A percentile compares a stretch with the other conserved stretches of the same genome.
phyloP scores from a whole-genome alignment of 768 basidiomycete genomes.

The Russula vinacea region DNA sequence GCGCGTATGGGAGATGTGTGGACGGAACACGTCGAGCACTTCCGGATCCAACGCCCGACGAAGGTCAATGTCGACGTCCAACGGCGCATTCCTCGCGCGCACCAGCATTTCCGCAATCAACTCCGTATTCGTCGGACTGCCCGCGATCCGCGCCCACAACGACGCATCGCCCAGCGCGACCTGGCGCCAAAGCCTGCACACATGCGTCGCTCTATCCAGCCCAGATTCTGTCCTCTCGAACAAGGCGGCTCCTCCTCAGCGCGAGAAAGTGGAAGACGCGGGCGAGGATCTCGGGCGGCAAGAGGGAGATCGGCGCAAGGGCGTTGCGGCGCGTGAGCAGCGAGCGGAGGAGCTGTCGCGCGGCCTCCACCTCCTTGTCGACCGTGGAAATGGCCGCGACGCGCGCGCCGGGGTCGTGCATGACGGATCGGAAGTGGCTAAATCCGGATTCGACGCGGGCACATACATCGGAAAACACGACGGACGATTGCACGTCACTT shows the following conservation, averaged over 20 bases:
- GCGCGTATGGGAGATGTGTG: conserved; percentile 14
- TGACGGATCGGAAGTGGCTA: not conserved
- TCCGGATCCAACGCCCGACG: not conserved
- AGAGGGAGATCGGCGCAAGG: conserved; percentile 9
- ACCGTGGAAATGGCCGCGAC: not conserved
- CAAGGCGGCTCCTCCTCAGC: not conserved
- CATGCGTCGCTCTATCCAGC: conserved; percentile 15
- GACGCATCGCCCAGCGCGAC: conserved; percentile 16
- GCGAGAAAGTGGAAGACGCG: conserved; percentile 16
- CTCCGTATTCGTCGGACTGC: not conserved
- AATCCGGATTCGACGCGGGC: not conserved
- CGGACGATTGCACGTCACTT: not conserved
- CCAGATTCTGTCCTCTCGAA: not conserved
- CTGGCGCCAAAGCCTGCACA: conserved; percentile 24
- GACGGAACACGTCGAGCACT: not conserved
- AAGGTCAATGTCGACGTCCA: not conserved
- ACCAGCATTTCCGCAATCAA: conserved; percentile 10
- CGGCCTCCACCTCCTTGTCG: conserved; percentile 5
- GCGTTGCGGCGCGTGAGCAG: conserved; percentile 17
- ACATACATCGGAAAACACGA: not conserved
- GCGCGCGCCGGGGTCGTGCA: not conserved
- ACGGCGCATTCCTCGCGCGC: conserved; percentile 5
- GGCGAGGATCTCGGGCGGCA: conserved; percentile 23
- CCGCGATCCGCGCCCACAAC: conserved; percentile 15
- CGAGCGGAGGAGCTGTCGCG: not conserved